Conservation (phyloP, 352 stramenopile species). For the Globisporangium solare region DNA sequence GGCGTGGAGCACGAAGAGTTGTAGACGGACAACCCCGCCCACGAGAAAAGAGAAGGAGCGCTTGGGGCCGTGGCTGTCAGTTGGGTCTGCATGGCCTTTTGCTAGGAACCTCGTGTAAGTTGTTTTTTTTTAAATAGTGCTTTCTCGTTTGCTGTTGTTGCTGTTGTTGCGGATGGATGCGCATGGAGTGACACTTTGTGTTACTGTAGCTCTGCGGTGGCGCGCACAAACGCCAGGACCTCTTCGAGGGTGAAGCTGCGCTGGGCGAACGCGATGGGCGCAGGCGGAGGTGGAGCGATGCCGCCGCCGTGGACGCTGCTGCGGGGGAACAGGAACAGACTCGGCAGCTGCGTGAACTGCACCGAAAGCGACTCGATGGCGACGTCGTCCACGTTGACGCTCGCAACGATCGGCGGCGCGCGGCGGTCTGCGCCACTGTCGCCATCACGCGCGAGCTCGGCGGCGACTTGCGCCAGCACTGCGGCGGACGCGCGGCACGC, state of each 20-base stretch:
- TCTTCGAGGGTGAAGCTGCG: conserved; percentile 10
- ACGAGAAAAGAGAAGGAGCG: not conserved
- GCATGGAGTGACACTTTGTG: not conserved
- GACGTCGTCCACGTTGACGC: conserved; percentile 19
- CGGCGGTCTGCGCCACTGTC: not conserved
- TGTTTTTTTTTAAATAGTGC: not conserved
- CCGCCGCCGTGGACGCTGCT: not conserved
- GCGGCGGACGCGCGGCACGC: conserved; percentile 14
- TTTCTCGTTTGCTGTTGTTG: no score
- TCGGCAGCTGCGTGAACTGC: conserved; percentile 7
- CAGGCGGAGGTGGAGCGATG: no score
- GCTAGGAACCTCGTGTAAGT: conserved; percentile 8
- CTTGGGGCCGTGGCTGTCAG: not conserved
- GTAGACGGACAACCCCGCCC: conserved; percentile 26
- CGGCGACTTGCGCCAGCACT: conserved; percentile 14
- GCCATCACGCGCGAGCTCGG: no score
- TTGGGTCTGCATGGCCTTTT: conserved; percentile 4
- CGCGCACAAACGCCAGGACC: conserved; percentile 7
- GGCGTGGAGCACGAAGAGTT: conserved; percentile 64
- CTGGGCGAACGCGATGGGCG: not conserved
- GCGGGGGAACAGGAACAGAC: conserved; percentile 10
- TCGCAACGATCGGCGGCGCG: conserved; percentile 9
- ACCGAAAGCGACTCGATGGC: conserved; percentile 7
- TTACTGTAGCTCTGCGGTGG: not conserved
- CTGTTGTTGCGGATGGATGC: no score